phyloP scores from a whole-genome alignment of 202 grass and related monocot genomes.

The Brachypodium distachyon region DNA sequence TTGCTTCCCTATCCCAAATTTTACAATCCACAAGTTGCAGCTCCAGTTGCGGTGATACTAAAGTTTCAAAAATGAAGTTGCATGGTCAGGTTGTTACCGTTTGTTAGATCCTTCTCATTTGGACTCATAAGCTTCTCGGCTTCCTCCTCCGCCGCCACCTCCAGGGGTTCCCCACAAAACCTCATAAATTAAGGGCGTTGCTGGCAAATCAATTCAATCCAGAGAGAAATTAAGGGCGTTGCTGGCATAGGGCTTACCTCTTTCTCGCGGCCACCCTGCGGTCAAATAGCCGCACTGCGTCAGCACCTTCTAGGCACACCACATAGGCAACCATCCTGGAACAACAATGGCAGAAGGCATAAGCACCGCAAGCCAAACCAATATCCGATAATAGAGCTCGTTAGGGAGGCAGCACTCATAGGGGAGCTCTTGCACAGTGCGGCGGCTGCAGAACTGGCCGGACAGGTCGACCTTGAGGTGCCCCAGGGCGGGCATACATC shows the following conservation, averaged over 20 bases:
- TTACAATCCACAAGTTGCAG: not conserved
- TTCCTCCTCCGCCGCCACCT: conserved; percentile 80
- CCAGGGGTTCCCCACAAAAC: conserved; percentile 60
- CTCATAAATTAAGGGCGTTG: conserved; percentile 47
- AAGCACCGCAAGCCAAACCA: not conserved
- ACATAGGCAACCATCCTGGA: conserved; percentile 81
- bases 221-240: not conserved
- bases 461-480: conserved; percentile 55
- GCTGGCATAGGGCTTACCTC: conserved; percentile 35
- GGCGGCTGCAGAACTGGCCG: conserved; percentile 77
- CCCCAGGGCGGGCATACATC: not conserved
- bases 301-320: conserved; percentile 71
- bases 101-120: conserved; percentile 66
- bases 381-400: not conserved
- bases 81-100: conserved; percentile 39
- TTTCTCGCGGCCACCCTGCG: conserved; percentile 66
- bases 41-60: not conserved
- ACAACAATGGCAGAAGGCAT: not conserved
- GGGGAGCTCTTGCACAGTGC: conserved; percentile 87
- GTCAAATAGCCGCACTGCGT: conserved; percentile 81
- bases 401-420: conserved; percentile 32
- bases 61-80: not conserved
- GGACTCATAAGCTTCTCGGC: conserved; percentile 62
- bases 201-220: not conserved
- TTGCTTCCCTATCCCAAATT: not conserved